Evolutionary conservation across 2,329 filamentous ascomycete genomes (phyloP), one percentile per base, ranked within the genome.

Genomic region (Nothophoma quercina): DNA sequence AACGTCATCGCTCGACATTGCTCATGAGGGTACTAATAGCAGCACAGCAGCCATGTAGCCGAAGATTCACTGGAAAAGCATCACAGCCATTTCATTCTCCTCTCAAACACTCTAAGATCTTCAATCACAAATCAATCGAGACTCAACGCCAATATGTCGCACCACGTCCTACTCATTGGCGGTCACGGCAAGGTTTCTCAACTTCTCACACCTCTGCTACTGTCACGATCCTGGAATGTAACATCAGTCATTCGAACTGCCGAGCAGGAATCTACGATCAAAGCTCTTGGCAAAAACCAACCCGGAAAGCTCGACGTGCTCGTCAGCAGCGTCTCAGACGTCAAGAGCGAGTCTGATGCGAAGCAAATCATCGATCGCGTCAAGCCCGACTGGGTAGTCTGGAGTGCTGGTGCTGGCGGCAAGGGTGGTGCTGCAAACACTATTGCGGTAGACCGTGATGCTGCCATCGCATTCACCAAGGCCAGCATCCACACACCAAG

Each of bases 171-270:
- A 55, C 76, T 95, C 60, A 84, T 95, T 58, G 90, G 90, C 67
- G 91, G 90, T 65, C 90, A 93, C 77, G 91, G 91, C 77, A 91
- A 92, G 71, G 76, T 95, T 54, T 84, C 90, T 60, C 85, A 90
- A 52, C 77, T 88, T 34, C 82, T 95, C 30, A 95, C 90, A 7
- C 89, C 88, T 1, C 81, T 93, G 53, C 85, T 96, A 7, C 84
- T 95, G 33, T 80, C 85, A 42, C 85, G 87, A 60, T 85, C 84
- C 26, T 93, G 90, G 88, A 85, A 84, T 60, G 88, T 96, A 46
- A 92, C 88, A 54, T 90, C 87, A 70, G 79, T 95, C 55, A 88
- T 96, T 71, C 88, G 91, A 65, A 84, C 86, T 58, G 78, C 84
- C n/a, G 85, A 86, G 0, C 90, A 95, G 61, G 81, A 83, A 34